Conservation (phyloP, 345 rosid genomes). For the Abelmoschus esculentus region DNA sequence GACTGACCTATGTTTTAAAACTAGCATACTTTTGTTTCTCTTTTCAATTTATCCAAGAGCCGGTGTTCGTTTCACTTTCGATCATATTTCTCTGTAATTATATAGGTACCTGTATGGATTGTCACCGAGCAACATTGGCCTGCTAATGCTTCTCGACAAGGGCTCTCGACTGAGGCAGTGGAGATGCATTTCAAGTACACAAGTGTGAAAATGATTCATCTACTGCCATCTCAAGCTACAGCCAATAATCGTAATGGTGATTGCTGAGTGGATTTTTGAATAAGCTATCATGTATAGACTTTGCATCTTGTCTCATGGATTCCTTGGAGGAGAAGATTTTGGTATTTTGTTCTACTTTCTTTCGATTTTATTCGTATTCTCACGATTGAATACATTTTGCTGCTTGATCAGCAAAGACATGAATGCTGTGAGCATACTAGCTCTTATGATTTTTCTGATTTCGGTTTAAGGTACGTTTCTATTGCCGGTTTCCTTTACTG, state of each 20-base stretch:
- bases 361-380: neutral
- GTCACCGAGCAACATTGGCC: conserved; percentile 56
- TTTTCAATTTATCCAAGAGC: neutral
- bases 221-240: neutral
- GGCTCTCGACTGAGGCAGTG: conserved; percentile 50
- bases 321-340: neutral
- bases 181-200: conserved; percentile 52
- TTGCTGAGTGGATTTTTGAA: neutral
- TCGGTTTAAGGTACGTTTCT: neutral
- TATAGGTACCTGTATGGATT: conserved; percentile 62
- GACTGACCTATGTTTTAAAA: neutral
- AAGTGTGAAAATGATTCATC: neutral
- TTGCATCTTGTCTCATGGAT: neutral
- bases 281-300: neutral
- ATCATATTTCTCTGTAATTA: neutral
- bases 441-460: neutral
- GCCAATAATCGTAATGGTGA: neutral
- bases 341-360: neutral
- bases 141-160: conserved; percentile 81
- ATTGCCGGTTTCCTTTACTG: neutral
- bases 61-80: neutral
- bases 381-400: neutral
- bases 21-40: neutral
- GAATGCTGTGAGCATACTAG: neutral
- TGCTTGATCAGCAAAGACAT: neutral